Evolutionary conservation across 169 alveolate genomes (phyloP), one percentile per base, ranked within the genome.

Genomic region (Pseudocohnilembus persalinus): DNA sequence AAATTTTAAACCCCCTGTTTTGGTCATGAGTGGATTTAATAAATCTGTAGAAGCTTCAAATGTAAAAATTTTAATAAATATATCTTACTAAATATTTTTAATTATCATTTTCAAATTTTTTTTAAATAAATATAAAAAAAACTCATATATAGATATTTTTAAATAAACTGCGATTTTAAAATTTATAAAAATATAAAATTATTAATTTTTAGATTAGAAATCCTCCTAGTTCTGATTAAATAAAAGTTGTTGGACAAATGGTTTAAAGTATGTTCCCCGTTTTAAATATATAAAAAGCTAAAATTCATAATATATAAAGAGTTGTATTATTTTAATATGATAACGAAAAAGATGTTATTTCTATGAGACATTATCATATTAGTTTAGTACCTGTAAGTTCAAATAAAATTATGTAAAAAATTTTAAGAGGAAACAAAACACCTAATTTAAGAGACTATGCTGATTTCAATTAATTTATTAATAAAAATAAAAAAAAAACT

Each of bases 21-120:
- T 95, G 26, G 92, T 95, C 20, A 91, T 95, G 95, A 93, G 90
- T 88, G 97, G 97, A 32, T 95, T 95, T 86, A 83, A 86, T 16
- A 81, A 81, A 29, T 35, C 87, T 30, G 73, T 77, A 74, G 27
- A 49, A 30, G 31, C 65, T 27, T 65, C 35, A 29, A 49, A 49
- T 49, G 68, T 49, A 49, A 49, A 49, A 11, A 49, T 11, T 11
- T 11, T 49, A 49, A 49, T 49, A 11, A 49, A 49, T n/a, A n/a
- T n/a, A n/a, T n/a, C n/a, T n/a, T n/a, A n/a, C n/a, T n/a, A n/a
- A n/a, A n/a, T n/a, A n/a, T n/a, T n/a, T n/a, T n/a, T n/a, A n/a
- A n/a, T n/a, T n/a, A n/a, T n/a, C n/a, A n/a, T n/a, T n/a, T n/a
- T n/a, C n/a, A n/a, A n/a, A n/a, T n/a, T n/a, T n/a, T n/a, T n/a